These are phyloP conservation scores for Dissophora globulifera DNA, from an alignment of 192 early-diverging fungal genomes.

Conservation along the genomic window DNA sequence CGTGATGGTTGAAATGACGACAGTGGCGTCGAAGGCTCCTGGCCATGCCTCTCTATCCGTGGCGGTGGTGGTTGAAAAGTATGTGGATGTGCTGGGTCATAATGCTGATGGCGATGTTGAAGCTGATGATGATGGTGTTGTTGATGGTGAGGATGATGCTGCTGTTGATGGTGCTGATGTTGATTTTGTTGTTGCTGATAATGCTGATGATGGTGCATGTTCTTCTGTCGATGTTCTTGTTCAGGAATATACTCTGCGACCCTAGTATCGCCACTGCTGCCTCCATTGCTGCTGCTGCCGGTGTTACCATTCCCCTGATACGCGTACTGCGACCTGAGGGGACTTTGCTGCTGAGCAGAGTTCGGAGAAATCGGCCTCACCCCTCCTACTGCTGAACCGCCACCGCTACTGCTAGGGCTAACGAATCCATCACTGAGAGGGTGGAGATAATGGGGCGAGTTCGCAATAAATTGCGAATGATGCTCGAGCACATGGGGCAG, in stretches of 20 bases:
- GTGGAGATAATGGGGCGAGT: neutral
- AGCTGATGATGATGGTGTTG: conserved; percentile 4
- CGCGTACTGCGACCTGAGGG: neutral
- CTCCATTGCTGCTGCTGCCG: too few relatives aligned
- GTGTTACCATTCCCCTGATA: neutral
- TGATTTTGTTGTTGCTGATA: neutral
- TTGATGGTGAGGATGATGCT: conserved; percentile 9
- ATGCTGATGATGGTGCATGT: conserved; percentile 3
- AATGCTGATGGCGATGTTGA: neutral
- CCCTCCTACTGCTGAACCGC: too few relatives aligned
- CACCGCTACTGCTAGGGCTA: too few relatives aligned
- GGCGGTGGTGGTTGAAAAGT: too few relatives aligned
- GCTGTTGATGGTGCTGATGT: conserved; percentile 7
- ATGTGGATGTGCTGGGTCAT: neutral
- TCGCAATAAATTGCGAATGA: neutral
- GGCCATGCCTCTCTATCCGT: conserved; percentile 5
- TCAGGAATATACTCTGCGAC: conserved; percentile 15
- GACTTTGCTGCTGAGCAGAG: neutral
- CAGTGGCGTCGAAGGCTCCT: too few relatives aligned
- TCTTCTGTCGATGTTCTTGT: conserved; percentile 15
- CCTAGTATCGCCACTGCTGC: neutral
- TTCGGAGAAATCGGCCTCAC: neutral
- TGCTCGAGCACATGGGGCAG: conserved; percentile 34
- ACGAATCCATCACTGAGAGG: neutral
- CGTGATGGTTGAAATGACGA: neutral